Conservation (phyloP, 768 basidiomycete genomes). For the Macrolepiota fuliginosa region DNA sequence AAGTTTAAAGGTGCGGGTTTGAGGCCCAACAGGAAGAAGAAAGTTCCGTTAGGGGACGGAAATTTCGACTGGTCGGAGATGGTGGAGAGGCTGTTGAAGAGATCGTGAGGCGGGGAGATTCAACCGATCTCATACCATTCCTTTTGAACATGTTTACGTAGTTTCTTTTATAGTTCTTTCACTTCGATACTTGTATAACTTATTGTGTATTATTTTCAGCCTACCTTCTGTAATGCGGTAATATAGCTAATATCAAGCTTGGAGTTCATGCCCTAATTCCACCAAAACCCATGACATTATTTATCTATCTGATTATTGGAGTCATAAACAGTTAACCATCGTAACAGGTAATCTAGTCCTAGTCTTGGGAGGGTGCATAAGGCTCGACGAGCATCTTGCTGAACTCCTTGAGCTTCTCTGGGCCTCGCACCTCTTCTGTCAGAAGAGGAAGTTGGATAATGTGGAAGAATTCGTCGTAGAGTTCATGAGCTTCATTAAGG, state of each 20-base stretch:
- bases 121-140: neutral
- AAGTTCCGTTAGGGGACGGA: constrained; percentile 34
- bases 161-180: neutral
- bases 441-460: constrained; percentile 90
- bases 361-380: constrained; percentile 59
- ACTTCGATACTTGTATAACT: neutral
- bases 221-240: constrained; percentile 2
- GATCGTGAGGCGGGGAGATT: neutral
- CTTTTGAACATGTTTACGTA: neutral
- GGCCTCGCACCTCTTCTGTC: constrained; percentile 96
- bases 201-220: constrained; percentile 4
- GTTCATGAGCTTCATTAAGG: constrained; percentile 91
- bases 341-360: neutral
- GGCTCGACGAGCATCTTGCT: constrained; percentile 89
- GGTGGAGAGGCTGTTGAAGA: constrained; percentile 30
- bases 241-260: neutral
- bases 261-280: neutral
- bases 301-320: constrained; percentile 1
- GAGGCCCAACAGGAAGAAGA: constrained; percentile 21
- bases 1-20: constrained; percentile 30
- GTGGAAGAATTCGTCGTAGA: constrained; percentile 98
- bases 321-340: neutral
- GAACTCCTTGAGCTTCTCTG: constrained; percentile 89
- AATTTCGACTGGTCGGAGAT: constrained; percentile 41
- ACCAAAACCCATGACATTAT: neutral